These are phyloP conservation scores for Parmelia sp. DNA, from an alignment of 495 filamentous ascomycete species.

Conservation along the genomic window DNA sequence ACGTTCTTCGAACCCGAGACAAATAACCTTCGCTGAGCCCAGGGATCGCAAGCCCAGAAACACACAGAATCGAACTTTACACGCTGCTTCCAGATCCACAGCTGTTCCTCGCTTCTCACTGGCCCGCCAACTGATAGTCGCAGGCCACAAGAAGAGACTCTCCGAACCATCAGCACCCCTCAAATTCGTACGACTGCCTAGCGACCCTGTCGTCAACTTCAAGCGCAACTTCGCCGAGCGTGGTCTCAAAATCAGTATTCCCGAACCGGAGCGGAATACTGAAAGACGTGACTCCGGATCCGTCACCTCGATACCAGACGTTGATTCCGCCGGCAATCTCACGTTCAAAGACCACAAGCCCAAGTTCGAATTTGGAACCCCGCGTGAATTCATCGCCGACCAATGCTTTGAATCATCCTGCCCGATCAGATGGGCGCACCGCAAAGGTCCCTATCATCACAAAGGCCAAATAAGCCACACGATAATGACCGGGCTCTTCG, in stretches of 20 bases:
- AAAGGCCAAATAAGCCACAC: neutral
- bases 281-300: neutral
- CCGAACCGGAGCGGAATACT: neutral
- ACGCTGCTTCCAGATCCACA: neutral
- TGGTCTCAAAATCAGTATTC: neutral
- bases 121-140: neutral
- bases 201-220: neutral
- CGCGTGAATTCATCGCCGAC: neutral
- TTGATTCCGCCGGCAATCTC: neutral
- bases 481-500: constrained; percentile 1
- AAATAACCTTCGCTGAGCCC: neutral
- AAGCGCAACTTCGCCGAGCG: neutral
- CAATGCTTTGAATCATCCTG: neutral
- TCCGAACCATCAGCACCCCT: neutral
- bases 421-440: neutral
- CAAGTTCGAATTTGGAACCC: neutral
- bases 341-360: neutral
- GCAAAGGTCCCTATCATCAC: neutral
- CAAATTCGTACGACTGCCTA: neutral
- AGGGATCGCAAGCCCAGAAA: no score
- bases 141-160: neutral
- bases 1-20: neutral
- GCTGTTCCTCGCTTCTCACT: neutral
- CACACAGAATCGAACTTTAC: neutral
- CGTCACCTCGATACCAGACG: neutral